phyloP scores from a whole-genome alignment of 108 stramenopile species.

The Bacterosira constricta region DNA sequence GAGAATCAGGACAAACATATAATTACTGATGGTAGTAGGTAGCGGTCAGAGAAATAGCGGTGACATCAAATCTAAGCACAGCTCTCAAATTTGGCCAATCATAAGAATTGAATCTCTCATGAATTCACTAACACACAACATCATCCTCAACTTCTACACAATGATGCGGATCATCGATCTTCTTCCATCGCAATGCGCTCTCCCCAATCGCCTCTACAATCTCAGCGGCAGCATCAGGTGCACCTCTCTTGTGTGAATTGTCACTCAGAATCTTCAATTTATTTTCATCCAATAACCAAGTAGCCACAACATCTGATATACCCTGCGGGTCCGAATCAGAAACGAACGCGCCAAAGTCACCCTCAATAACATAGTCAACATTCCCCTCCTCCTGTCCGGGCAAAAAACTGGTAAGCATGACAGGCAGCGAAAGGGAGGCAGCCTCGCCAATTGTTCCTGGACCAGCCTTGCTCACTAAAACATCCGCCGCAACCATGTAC shows the following conservation, averaged over 20 bases:
- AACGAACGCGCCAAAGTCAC: slow-evolving; percentile 75
- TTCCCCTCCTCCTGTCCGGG: slow-evolving; percentile 93
- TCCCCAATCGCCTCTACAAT: slow-evolving; percentile 83
- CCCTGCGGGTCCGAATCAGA: slow-evolving; percentile 74
- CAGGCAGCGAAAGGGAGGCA: slow-evolving; percentile 89
- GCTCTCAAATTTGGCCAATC: too few species aligned
- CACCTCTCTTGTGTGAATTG: slow-evolving; percentile 67
- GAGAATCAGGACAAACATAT: too few species aligned
- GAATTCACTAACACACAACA: not conserved
- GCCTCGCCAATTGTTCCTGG: slow-evolving; percentile 99
- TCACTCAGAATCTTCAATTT: slow-evolving; percentile 64
- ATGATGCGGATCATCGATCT: slow-evolving; percentile 20
- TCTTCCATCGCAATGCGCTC: slow-evolving; percentile 58
- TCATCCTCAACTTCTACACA: slow-evolving; percentile 4
- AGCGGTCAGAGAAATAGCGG: too few species aligned
- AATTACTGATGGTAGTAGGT: too few species aligned
- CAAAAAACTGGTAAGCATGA: slow-evolving; percentile 90
- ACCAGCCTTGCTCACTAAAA: slow-evolving; percentile 96
- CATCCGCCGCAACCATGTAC: slow-evolving; percentile 96
- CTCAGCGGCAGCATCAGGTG: slow-evolving; percentile 79
- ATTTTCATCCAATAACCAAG: slow-evolving; percentile 67
- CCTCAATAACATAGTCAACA: slow-evolving; percentile 84
- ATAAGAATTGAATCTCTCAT: too few species aligned
- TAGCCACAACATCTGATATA: slow-evolving; percentile 72
- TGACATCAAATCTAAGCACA: too few species aligned